These are phyloP conservation scores for Boletus rubroflammeus DNA, from an alignment of 768 basidiomycete species.

Conservation along the genomic window DNA sequence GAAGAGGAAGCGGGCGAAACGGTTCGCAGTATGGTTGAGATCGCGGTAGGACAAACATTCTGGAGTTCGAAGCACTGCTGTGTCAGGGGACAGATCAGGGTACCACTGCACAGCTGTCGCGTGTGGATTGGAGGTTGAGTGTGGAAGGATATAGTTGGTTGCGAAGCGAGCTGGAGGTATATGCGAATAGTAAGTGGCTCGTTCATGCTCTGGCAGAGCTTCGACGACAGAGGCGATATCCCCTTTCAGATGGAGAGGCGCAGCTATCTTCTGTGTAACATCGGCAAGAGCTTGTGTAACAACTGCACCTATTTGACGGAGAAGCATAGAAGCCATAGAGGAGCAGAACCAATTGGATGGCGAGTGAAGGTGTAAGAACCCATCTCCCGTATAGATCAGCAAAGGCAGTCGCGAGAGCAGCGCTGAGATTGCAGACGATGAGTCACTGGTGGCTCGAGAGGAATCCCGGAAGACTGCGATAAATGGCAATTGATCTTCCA, in stretches of 20 bases:
- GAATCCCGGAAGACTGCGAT: conserved; percentile 16
- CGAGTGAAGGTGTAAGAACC: conserved; percentile 14
- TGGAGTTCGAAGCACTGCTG: neutral
- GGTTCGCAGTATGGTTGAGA: conserved; percentile 37
- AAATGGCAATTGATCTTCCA: conserved; percentile 6
- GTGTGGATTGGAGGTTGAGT: conserved; percentile 13
- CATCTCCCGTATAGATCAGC: conserved; percentile 1
- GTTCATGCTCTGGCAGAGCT: conserved; percentile 10
- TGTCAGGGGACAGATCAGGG: conserved; percentile 6
- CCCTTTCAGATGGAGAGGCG: conserved; percentile 5
- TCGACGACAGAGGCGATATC: conserved; percentile 18
- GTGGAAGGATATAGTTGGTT: conserved; percentile 23
- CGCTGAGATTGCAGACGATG: neutral
- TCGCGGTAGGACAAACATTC: conserved; percentile 31
- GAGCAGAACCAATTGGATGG: conserved; percentile 11
- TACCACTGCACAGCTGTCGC: conserved; percentile 24
- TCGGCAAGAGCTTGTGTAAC: conserved; percentile 1
- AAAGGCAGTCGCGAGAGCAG: conserved; percentile 7
- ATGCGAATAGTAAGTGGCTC: conserved; percentile 12
- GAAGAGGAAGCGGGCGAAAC: conserved; percentile 42
- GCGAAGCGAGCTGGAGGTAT: conserved; percentile 19
- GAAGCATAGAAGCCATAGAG: conserved; percentile 12
- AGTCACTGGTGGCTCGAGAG: neutral
- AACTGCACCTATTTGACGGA: conserved; percentile 18
- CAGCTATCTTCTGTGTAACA: conserved; percentile 5